Evolutionary conservation across 2,329 filamentous ascomycete species (phyloP), one percentile per base, ranked within the genome.

Genomic region (Xylaria sp.): DNA sequence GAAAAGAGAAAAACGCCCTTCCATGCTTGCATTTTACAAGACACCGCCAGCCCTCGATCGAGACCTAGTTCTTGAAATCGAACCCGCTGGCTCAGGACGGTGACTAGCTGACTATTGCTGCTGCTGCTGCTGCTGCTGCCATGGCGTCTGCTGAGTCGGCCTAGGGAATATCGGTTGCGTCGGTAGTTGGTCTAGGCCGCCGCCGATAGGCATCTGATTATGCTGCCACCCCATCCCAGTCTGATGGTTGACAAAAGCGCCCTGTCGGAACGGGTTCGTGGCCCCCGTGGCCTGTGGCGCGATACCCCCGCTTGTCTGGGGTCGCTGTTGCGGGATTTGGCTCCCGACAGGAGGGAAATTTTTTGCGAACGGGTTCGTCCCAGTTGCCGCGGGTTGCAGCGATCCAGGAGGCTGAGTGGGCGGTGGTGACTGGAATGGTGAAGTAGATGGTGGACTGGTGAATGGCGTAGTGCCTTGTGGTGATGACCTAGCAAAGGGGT

Each of bases 261-360:
- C 93, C 77, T 98, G 94, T 17, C 96, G 88, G 86, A 98, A 98
- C 0, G 96, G 96, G 76, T 99, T 99, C 1, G 94, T 98, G 75
- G 89, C 93, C 8, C 94, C 94, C 0, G 94, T 98, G 1, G 91
- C 87, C 75, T 95, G 93, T 1, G 93, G 89, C 61, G 86, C 86
- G 4, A 96, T 81, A 57, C 79, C 80, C 39, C 80, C 80, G 45
- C 81, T 82, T 1, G 84, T 83, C 50, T 84, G 82, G 0, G 82
- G 84, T n/a, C 82, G 78, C 59, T 83, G 82, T 42, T 83, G 82
- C 48, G 64, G 65, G 8, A 80, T 78, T 60, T 74, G 74, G 50
- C 55, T 64, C 51, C 81, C 80, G 14, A 69, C 70, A 11, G 77
- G 75, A 12, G 78, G 75, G 53, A 83, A 82, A 74, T 80, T 84